phyloP scores from a whole-genome alignment of 1,284 basidiomycete species.

The Ceratobasidium sp. region DNA sequence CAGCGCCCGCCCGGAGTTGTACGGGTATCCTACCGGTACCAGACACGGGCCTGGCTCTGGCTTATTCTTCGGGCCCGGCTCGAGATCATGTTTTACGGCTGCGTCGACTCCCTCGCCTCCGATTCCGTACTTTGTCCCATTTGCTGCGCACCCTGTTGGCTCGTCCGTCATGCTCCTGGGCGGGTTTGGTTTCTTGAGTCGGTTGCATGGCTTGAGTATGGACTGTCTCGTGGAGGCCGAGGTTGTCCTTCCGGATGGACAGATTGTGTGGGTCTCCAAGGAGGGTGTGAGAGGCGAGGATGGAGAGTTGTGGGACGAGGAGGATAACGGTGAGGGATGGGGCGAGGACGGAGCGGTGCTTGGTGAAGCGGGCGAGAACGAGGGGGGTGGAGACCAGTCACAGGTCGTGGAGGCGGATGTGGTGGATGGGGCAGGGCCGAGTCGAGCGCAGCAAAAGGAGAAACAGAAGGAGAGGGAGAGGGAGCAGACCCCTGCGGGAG shows the following conservation, averaged over 20 bases:
- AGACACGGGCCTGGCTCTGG: conserved; percentile 17
- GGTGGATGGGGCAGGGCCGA: too few relatives aligned
- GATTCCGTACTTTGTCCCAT: conserved; percentile 88
- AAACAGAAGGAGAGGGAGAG: conserved; percentile 64
- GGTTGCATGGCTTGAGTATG: conserved; percentile 86
- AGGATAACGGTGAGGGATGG: conserved; percentile 48
- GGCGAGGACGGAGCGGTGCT: conserved; percentile 12
- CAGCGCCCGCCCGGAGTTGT: conserved; percentile 26
- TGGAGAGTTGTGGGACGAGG: conserved; percentile 32
- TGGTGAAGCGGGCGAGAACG: conserved; percentile 53
- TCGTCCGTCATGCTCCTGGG: conserved; percentile 88
- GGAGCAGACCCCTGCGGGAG: conserved; percentile 60
- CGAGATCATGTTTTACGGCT: not conserved
- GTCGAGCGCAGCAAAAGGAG: not conserved
- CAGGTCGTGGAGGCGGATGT: too few relatives aligned
- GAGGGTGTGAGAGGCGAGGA: conserved; percentile 32
- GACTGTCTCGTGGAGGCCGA: conserved; percentile 90
- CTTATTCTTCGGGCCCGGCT: conserved; percentile 26
- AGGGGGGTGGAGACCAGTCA: conserved; percentile 33
- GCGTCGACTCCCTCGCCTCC: conserved; percentile 56
- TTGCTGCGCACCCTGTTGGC: conserved; percentile 65
- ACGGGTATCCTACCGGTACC: not conserved
- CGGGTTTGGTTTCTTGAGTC: conserved; percentile 90
- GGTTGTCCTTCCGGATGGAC: conserved; percentile 85
- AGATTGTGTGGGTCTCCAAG: conserved; percentile 66